Conservation (phyloP, 2,329 filamentous ascomycete species). For the Paecilomyces formosus region DNA sequence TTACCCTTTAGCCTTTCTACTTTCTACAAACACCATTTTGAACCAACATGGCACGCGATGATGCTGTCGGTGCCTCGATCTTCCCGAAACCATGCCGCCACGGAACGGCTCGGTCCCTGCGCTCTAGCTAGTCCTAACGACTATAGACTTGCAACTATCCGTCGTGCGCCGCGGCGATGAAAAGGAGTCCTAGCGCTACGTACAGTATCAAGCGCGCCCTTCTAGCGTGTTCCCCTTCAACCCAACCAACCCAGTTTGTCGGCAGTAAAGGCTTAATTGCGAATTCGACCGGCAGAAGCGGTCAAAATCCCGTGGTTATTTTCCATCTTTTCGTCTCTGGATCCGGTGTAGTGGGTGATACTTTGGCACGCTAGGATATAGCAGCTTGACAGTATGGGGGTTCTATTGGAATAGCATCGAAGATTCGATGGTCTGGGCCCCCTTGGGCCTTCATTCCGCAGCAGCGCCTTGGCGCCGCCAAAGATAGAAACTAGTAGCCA, state of each 20-base stretch:
- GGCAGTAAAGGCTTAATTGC: too few relatives aligned
- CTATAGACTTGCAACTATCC: neutral
- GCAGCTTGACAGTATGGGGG: neutral
- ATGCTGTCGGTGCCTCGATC: neutral
- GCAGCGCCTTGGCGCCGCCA: neutral
- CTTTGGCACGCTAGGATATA: too few relatives aligned
- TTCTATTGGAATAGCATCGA: neutral
- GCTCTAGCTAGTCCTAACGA: neutral
- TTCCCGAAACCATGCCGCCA: neutral
- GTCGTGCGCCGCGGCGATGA: too few relatives aligned
- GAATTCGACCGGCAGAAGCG: too few relatives aligned
- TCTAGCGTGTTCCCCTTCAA: too few relatives aligned
- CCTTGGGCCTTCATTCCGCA: neutral
- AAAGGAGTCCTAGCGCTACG: neutral
- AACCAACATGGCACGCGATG: neutral
- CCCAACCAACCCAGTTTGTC: too few relatives aligned
- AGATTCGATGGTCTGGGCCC: neutral
- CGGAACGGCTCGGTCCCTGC: neutral
- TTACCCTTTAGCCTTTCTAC: neutral
- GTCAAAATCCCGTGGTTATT: too few relatives aligned
- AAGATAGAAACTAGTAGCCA: neutral
- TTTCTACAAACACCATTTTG: neutral
- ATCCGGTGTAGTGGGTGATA: too few relatives aligned
- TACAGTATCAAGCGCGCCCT: too few relatives aligned
- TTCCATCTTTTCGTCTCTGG: too few relatives aligned